A percentile compares a stretch with the other conserved stretches of the same genome.
Evolutionary conservation across 139 green algal species (phyloP).

Genomic region (Raphidocelis subcapitata): DNA sequence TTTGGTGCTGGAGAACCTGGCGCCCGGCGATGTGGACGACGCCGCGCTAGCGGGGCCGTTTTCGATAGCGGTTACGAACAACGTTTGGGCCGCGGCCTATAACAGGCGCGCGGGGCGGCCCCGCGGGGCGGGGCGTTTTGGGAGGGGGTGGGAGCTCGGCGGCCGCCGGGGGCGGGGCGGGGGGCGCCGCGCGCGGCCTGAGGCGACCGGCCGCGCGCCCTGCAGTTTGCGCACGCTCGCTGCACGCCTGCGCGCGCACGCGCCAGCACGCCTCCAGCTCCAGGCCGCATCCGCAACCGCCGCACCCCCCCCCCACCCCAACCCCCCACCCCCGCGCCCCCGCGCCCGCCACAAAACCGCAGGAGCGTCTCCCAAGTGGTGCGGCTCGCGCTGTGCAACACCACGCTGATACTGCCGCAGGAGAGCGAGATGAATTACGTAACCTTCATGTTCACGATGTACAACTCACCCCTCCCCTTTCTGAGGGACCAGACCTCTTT

Average conservation of each 20-base stretch:
- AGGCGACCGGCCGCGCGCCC: no score
- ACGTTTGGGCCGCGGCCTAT: conserved; percentile 18
- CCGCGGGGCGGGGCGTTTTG: no score
- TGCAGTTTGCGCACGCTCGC: no score
- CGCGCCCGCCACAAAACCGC: not conserved
- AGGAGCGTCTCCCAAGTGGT: conserved; percentile 8
- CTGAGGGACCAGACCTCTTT: conserved; percentile 18
- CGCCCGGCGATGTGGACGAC: conserved; percentile 11
- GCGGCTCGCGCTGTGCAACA: conserved; percentile 16
- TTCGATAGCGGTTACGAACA: conserved; percentile 19
- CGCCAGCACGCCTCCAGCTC: no score
- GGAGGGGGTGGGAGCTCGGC: no score
- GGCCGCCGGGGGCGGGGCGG: no score
- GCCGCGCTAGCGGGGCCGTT: conserved; percentile 14
- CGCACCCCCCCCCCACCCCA: no score
- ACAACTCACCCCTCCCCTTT: conserved; percentile 8
- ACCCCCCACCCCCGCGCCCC: not conserved
- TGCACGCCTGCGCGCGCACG: no score
- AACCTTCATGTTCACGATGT: conserved; percentile 27
- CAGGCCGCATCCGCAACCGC: no score
- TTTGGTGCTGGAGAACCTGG: conserved; percentile 22
- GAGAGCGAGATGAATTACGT: conserved; percentile 22
- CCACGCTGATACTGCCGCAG: conserved; percentile 10
- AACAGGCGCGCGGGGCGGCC: conserved; percentile 9
- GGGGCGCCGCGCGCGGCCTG: no score